Evolutionary conservation across 2,329 filamentous ascomycete genomes (phyloP).

Genomic region (Fusarium mundagurra): DNA sequence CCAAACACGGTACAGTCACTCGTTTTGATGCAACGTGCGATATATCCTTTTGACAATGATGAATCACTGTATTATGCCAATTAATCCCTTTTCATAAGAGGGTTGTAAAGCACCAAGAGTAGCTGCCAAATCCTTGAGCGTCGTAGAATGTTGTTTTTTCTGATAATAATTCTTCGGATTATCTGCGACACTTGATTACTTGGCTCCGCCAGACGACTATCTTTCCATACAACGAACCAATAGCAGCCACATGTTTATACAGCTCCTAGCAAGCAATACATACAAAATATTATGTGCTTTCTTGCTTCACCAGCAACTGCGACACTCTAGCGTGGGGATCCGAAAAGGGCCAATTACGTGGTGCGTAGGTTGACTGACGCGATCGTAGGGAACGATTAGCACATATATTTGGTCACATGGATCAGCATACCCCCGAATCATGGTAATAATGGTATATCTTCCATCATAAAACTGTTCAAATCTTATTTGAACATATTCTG

Average conservation of each 20-base stretch:
- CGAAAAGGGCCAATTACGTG: not conserved
- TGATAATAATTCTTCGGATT: rapidly evolving
- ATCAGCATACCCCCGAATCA: not conserved
- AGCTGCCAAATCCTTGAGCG: not conserved
- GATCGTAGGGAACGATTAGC: not conserved
- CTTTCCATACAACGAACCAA: not conserved
- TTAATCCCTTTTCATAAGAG: not conserved
- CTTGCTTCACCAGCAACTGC: not conserved
- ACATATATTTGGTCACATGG: not conserved
- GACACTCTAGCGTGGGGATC: not conserved
- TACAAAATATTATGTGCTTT: not conserved
- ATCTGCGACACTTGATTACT: not conserved
- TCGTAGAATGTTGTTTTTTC: not conserved
- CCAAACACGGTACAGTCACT: no score
- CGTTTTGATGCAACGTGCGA: not conserved
- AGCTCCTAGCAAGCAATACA: not conserved
- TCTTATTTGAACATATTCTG: no score
- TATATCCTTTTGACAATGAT: not conserved
- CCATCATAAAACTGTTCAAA: no score
- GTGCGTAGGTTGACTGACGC: not conserved
- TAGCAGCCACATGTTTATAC: rapidly evolving
- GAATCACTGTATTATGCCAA: not conserved
- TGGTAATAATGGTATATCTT: not conserved
- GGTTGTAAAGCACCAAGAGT: not conserved
- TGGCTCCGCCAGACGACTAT: not conserved